Evolutionary conservation across 768 basidiomycete species (phyloP), one percentile per base, ranked within the genome.

Genomic region (Mycena latifolia): DNA sequence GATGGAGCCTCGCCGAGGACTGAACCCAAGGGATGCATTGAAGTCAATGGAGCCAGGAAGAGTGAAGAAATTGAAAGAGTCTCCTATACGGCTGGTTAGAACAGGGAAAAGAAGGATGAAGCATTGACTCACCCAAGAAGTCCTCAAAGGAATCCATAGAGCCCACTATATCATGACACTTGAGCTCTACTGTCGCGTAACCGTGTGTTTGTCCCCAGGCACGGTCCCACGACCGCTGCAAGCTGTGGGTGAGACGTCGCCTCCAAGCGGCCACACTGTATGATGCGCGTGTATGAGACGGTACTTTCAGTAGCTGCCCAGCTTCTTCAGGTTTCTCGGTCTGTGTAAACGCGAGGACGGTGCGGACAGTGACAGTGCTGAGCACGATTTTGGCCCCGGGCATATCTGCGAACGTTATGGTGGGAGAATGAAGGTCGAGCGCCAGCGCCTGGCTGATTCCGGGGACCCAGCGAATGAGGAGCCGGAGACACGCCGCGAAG

Each of bases 181-280:
- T 83, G 45, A 92, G 74, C 53, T 82, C 78, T 54, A 92, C 75
- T 5, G 82, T 81, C 2, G 85, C 84, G 15, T 83, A 82, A 22
- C 89, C 92, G 56, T 84, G 85, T 52, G 88, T 89, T 43, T 81
- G 83, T 15, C 89, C 91, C 81, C 90, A 84, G 27, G 91, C 91
- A 56, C 87, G 82, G 66, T 91, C 89, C 81, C 91, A 85, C 27
- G 91, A 86, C 61, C 92, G 81, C 50, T 81, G 82, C 54, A 92
- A 80, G 65, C 91, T 88, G 52, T 83, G 84, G 37, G 81, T 82
- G 58, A 92, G 75, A 29, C 89, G 84, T 33, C 82, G 85, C 68
- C 85, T 89, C 90, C 88, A 91, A n/a, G 86, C 85, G 5, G 84
- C 84, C 76, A 91, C 83, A 67, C 87, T 84, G 67, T 84, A 80